These are phyloP conservation scores for Castanea sativa DNA, from an alignment of 306 rosid species.

Conservation along the genomic window DNA sequence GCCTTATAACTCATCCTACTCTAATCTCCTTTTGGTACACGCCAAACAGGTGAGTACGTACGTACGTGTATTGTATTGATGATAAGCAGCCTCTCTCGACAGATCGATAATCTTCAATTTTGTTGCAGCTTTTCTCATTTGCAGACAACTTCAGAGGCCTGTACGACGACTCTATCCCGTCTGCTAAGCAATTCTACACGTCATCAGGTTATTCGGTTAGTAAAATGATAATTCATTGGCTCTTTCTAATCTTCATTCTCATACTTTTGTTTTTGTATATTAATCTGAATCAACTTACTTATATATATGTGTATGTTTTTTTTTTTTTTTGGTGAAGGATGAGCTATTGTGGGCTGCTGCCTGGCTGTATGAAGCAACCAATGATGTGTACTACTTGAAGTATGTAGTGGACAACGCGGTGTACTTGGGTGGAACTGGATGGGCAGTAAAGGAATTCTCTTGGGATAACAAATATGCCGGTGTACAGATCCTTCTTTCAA, in stretches of 20 bases:
- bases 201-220: constrained; percentile 83
- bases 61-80: too few species aligned
- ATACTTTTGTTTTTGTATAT: neutral
- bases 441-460: constrained; percentile 81
- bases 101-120: neutral
- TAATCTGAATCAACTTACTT: constrained; percentile 1
- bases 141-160: constrained; percentile 76
- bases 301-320: too few species aligned
- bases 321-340: constrained; percentile 43
- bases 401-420: constrained; percentile 70
- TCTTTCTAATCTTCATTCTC: neutral
- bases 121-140: constrained; percentile 70
- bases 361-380: constrained; percentile 74
- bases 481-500: constrained; percentile 71
- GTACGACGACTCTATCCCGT: constrained; percentile 55
- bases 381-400: constrained; percentile 67
- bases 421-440: constrained; percentile 86
- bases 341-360: constrained; percentile 91
- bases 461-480: constrained; percentile 97
- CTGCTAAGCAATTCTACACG: constrained; percentile 58
- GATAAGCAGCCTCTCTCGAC: too few species aligned
- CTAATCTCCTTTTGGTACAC: constrained; percentile 58
- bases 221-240: neutral
- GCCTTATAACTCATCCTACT: constrained; percentile 79
- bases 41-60: constrained; percentile 56